Conservation (phyloP, 306 rosid genomes). For the Parietaria judaica region DNA sequence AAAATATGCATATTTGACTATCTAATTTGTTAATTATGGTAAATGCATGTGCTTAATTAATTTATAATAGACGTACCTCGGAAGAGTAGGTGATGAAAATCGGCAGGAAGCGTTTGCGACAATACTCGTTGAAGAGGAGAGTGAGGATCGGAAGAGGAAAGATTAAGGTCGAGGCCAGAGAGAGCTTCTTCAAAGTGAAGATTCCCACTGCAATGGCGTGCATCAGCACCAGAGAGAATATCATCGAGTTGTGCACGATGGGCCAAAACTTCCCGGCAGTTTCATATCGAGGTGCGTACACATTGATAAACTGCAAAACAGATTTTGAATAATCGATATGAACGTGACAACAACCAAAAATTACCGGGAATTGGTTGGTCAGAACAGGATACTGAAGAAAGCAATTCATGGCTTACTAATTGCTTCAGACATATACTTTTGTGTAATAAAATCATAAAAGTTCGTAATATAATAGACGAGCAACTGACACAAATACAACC, state of each 20-base stretch:
- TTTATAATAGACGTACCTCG: conserved; percentile 41
- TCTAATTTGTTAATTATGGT: no score
- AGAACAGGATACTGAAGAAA: background rate
- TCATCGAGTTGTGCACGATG: conserved; percentile 61
- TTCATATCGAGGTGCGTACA: conserved; percentile 66
- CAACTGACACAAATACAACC: no score
- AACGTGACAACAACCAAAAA: conserved; percentile 1
- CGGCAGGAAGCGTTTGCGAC: conserved; percentile 91
- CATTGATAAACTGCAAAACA: conserved; percentile 65
- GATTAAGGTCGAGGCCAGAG: conserved; percentile 33
- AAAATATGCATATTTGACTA: no score
- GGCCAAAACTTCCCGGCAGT: conserved; percentile 97
- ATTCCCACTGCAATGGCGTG: conserved; percentile 89
- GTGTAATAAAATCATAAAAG: no score
- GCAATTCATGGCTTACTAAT: background rate
- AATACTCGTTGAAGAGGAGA: conserved; percentile 83
- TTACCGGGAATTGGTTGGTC: background rate
- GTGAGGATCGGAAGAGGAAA: conserved; percentile 80
- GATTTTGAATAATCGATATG: conserved; percentile 21
- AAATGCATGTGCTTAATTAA: no score
- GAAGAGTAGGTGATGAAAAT: conserved; percentile 63
- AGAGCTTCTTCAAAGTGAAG: conserved; percentile 60
- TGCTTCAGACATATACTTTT: no score
- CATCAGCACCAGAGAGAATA: conserved; percentile 88
- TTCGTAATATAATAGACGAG: no score